Conservation (phyloP, 2,329 filamentous ascomycete genomes). For the Gnomoniopsis sp. region DNA sequence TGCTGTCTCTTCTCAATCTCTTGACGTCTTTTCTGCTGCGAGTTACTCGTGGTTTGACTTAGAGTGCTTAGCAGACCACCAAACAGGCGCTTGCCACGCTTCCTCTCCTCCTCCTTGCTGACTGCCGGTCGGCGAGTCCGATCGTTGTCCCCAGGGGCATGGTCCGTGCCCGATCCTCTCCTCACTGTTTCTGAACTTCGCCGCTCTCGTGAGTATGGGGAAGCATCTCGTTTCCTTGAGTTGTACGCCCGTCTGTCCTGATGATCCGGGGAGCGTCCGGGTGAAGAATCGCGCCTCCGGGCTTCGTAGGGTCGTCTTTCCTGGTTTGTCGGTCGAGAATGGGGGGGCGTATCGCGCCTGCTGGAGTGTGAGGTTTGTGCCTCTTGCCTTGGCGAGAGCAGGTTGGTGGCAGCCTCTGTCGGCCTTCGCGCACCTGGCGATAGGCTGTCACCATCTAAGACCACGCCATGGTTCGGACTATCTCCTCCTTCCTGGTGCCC, state of each 20-base stretch:
- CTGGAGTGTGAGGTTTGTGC: neutral
- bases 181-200: conserved; percentile 11
- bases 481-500: neutral
- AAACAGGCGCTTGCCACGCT: conserved; percentile 80
- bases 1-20: conserved; percentile 83
- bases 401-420: neutral
- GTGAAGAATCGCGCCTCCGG: neutral
- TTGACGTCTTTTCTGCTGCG: conserved; percentile 64
- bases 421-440: neutral
- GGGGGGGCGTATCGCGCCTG: conserved; percentile 1
- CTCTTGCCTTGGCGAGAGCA: neutral
- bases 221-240: neutral
- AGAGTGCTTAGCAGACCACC: conserved; percentile 76
- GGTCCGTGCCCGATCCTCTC: conserved; percentile 9
- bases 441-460: neutral
- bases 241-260: neutral
- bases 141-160: conserved; percentile 5
- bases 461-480: neutral
- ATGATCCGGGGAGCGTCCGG: neutral
- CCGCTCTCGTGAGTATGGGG: neutral
- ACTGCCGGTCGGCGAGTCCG: conserved; percentile 39
- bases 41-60: conserved; percentile 64
- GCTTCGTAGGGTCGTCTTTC: neutral
- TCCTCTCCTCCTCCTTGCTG: conserved; percentile 68
- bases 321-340: neutral